phyloP scores from a whole-genome alignment of 2,329 filamentous ascomycete genomes.

The Fusarium algeriense region DNA sequence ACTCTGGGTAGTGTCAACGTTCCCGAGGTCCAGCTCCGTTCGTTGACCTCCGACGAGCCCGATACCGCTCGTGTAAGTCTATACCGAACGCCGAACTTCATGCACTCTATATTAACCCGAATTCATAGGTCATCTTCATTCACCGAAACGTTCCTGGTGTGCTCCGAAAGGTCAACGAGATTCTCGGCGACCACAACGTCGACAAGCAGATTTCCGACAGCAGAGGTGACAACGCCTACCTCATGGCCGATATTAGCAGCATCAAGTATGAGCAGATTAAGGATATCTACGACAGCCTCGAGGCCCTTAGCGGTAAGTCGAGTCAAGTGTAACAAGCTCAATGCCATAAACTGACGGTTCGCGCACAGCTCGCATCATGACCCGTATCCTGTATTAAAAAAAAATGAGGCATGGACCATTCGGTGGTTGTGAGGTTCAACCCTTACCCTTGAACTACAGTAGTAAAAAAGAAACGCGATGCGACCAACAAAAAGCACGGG shows the following conservation, averaged over 20 bases:
- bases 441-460: slow-evolving; percentile 21
- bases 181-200: slow-evolving; percentile 94
- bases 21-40: slow-evolving; percentile 92
- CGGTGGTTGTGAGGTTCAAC: slow-evolving; percentile 25
- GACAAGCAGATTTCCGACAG: slow-evolving; percentile 99
- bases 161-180: slow-evolving; percentile 92
- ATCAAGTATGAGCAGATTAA: slow-evolving; percentile 86
- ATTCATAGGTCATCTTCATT: slow-evolving; percentile 83
- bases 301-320: slow-evolving; percentile 80
- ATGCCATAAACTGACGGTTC: slow-evolving; percentile 27
- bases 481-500: slow-evolving; percentile 24
- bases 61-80: slow-evolving; percentile 80
- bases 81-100: background rate
- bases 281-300: slow-evolving; percentile 84
- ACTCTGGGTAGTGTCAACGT: slow-evolving; percentile 95
- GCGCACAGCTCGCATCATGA: slow-evolving; percentile 59
- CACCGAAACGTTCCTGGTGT: slow-evolving; percentile 98
- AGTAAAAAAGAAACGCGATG: slow-evolving; percentile 31
- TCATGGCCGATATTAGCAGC: slow-evolving; percentile 97
- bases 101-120: slow-evolving; percentile 27
- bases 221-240: slow-evolving; percentile 92
- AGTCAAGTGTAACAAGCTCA: background rate
- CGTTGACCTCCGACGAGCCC: slow-evolving; percentile 88
- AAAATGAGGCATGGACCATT: slow-evolving; percentile 21
- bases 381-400: slow-evolving; percentile 60